Evolutionary conservation across 2,329 filamentous ascomycete species (phyloP).

Genomic region (Sporothrix globosa): DNA sequence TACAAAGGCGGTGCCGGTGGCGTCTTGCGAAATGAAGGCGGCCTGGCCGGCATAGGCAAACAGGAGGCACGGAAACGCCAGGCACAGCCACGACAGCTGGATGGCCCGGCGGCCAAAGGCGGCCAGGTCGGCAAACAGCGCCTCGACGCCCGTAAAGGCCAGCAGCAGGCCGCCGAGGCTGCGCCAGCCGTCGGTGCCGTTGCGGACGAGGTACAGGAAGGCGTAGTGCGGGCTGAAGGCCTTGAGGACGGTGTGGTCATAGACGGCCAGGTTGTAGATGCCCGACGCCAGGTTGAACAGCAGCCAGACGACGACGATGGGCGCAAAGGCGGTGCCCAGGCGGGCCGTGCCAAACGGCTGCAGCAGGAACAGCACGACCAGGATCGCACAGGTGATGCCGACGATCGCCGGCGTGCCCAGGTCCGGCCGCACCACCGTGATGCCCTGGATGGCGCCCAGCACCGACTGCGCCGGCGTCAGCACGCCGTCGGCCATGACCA

Average conservation of each 20-base stretch:
- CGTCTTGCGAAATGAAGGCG: constrained; percentile 65
- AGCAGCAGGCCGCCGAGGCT: constrained; percentile 72
- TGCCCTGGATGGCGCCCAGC: constrained; percentile 68
- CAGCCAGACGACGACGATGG: constrained; percentile 69
- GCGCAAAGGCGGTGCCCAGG: constrained; percentile 64
- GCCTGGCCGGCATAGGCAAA: constrained; percentile 74
- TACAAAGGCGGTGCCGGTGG: constrained; percentile 58
- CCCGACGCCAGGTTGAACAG: constrained; percentile 65
- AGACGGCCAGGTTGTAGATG: constrained; percentile 62
- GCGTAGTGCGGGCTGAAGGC: constrained; percentile 64
- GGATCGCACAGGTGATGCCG: constrained; percentile 65
- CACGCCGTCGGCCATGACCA: constrained; percentile 67
- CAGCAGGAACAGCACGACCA: constrained; percentile 64
- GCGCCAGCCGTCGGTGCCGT: constrained; percentile 64
- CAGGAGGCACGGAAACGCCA: constrained; percentile 67
- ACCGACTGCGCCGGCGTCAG: constrained; percentile 72
- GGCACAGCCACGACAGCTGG: constrained; percentile 71
- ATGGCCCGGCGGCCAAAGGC: constrained; percentile 72
- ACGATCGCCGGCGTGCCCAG: constrained; percentile 62
- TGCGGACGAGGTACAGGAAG: constrained; percentile 62
- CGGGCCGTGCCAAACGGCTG: constrained; percentile 68
- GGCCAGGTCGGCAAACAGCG: constrained; percentile 76
- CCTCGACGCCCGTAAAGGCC: constrained; percentile 77
- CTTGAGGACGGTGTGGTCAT: constrained; percentile 58
- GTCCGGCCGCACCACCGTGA: constrained; percentile 60